Evolutionary conservation across 1,284 basidiomycete genomes (phyloP).

Genomic region (Sporisorium exsertum): DNA sequence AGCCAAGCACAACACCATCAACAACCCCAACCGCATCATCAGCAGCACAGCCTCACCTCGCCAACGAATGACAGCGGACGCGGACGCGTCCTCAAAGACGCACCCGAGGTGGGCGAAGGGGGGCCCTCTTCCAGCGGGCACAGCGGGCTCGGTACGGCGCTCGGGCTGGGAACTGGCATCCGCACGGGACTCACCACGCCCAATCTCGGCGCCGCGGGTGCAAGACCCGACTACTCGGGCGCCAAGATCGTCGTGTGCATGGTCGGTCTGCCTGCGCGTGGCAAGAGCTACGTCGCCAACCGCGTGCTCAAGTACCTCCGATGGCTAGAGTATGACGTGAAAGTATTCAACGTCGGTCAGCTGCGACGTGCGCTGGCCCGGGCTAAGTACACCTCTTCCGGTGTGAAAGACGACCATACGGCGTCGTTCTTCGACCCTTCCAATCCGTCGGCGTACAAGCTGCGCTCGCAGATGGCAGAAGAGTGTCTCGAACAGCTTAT

Average conservation of each 20-base stretch:
- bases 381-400: slow-evolving; percentile 76
- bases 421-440: slow-evolving; percentile 90
- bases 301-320: slow-evolving; percentile 68
- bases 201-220: slow-evolving; percentile 74
- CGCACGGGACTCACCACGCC: slow-evolving; percentile 44
- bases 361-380: slow-evolving; percentile 87
- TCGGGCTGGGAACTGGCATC: slow-evolving; percentile 45
- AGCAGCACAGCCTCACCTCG: slow-evolving; percentile 7
- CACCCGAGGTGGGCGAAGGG: slow-evolving; percentile 49
- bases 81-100: slow-evolving; percentile 44
- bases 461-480: slow-evolving; percentile 85
- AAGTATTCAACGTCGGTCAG: slow-evolving; percentile 99
- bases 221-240: slow-evolving; percentile 96
- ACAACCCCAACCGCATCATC: slow-evolving; percentile 10
- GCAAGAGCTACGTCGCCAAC: slow-evolving; percentile 68
- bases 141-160: slow-evolving; percentile 44
- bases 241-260: slow-evolving; percentile 98
- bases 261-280: slow-evolving; percentile 74
- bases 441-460: slow-evolving; percentile 81
- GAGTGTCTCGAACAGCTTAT: slow-evolving; percentile 96
- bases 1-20: slow-evolving; percentile 30
- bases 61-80: slow-evolving; percentile 29
- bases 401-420: slow-evolving; percentile 88
- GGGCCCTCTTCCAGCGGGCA: slow-evolving; percentile 36
- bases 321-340: slow-evolving; percentile 98